phyloP scores from a whole-genome alignment of 305 asterid genomes.

The Fraxinus latifolia region DNA sequence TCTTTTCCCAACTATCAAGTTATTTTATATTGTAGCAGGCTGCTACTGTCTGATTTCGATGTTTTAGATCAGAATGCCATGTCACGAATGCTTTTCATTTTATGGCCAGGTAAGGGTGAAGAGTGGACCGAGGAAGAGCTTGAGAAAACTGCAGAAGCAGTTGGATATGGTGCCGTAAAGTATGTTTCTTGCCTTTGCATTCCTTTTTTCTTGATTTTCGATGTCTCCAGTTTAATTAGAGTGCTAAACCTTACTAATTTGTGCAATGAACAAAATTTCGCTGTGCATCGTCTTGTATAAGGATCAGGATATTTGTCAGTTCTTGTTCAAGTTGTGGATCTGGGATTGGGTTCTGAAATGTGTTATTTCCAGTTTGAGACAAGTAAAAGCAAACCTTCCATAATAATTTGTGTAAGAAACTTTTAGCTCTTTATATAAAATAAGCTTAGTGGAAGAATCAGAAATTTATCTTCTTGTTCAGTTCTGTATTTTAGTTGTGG shows the following conservation, averaged over 20 bases:
- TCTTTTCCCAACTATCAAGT: background rate
- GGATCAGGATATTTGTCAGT: constrained; percentile 1
- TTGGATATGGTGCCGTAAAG: constrained; percentile 97
- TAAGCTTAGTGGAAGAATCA: background rate
- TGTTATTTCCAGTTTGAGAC: background rate
- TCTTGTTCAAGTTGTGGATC: background rate
- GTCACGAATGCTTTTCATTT: constrained; percentile 11
- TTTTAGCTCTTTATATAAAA: background rate
- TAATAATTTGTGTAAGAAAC: background rate
- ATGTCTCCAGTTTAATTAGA: background rate
- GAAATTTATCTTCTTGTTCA: background rate
- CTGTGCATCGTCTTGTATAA: background rate
- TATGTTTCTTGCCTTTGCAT: constrained; percentile 35
- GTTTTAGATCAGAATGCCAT: constrained; percentile 14
- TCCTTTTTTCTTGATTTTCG: background rate
- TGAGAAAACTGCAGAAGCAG: constrained; percentile 83
- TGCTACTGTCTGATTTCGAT: background rate
- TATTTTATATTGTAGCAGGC: background rate
- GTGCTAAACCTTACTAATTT: background rate
- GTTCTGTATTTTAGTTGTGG: background rate
- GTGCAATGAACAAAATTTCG: background rate
- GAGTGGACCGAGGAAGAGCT: constrained; percentile 85
- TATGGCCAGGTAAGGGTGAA: constrained; percentile 56
- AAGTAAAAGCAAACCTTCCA: background rate
- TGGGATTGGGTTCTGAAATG: background rate